Conservation (phyloP, 139 green algal species). For the Haematococcus sp. region DNA sequence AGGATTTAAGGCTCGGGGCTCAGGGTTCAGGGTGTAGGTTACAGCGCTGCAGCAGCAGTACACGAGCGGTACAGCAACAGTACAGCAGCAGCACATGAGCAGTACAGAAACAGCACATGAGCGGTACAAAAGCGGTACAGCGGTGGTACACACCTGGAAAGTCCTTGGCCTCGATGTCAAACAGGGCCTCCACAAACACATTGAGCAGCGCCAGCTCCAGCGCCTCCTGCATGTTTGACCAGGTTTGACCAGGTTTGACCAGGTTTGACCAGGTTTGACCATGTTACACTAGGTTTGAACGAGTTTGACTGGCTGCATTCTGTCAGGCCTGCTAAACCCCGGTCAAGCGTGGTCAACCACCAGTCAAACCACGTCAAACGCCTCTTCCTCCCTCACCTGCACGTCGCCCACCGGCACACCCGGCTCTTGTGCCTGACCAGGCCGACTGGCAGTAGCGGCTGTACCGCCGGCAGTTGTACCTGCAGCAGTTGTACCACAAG, state of each 20-base stretch:
- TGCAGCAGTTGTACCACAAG: no score
- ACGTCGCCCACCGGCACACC: background rate
- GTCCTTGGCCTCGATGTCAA: slow-evolving; percentile 23
- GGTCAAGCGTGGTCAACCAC: no score
- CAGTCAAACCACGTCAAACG: no score
- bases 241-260: background rate
- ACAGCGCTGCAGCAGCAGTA: no score
- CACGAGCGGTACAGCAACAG: no score
- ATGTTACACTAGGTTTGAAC: background rate
- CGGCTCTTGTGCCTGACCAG: no score
- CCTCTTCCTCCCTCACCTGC: no score
- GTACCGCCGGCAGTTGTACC: no score
- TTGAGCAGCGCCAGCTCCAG: slow-evolving; percentile 54
- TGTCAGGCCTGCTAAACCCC: background rate
- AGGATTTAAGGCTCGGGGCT: no score
- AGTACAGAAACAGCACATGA: background rate
- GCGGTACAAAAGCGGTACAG: background rate
- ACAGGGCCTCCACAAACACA: slow-evolving; percentile 57
- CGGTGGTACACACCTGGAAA: slow-evolving; percentile 23
- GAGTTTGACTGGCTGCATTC: background rate
- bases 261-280: slow-evolving; percentile 11
- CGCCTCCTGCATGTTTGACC: slow-evolving; percentile 23
- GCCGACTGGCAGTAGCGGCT: no score
- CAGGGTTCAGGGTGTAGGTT: no score
- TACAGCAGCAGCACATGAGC: no score